Conservation (phyloP, 2,329 filamentous ascomycete species). For the Pseudopyricularia javanii region DNA sequence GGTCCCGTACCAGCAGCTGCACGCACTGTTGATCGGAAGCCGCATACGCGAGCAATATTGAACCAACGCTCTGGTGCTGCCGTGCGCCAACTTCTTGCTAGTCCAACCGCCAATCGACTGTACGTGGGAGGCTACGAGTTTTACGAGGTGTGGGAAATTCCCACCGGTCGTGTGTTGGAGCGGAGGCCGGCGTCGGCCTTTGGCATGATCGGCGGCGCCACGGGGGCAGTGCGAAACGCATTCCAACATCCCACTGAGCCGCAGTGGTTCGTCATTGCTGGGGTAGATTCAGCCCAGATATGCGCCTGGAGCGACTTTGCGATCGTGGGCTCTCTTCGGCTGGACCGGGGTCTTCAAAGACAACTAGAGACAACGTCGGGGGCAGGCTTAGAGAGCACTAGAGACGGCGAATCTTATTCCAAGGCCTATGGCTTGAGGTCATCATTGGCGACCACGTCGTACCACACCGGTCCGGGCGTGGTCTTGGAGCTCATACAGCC, state of each 20-base stretch:
- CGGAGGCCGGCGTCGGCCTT: neutral
- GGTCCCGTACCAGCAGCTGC: neutral
- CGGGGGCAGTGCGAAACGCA: neutral
- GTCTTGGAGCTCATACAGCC: neutral
- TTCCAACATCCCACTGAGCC: neutral
- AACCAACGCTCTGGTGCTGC: neutral
- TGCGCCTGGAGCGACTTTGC: neutral
- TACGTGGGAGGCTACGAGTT: conserved; percentile 8
- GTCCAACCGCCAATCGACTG: conserved; percentile 9
- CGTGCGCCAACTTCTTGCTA: conserved; percentile 5
- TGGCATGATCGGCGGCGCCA: neutral
- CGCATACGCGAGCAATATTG: neutral
- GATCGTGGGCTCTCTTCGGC: neutral
- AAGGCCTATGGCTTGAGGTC: too few species aligned
- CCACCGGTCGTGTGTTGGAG: conserved; percentile 4
- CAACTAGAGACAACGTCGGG: neutral
- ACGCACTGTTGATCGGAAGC: neutral
- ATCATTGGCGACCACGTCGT: neutral
- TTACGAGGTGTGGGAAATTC: conserved; percentile 12
- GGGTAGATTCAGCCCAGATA: neutral
- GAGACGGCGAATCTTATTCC: too few species aligned
- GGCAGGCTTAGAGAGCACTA: neutral
- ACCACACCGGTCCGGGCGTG: neutral
- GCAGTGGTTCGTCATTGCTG: neutral
- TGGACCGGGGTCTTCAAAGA: neutral